phyloP scores from a whole-genome alignment of 2,329 filamentous ascomycete genomes.

The Aspergillus hiratsukae region DNA sequence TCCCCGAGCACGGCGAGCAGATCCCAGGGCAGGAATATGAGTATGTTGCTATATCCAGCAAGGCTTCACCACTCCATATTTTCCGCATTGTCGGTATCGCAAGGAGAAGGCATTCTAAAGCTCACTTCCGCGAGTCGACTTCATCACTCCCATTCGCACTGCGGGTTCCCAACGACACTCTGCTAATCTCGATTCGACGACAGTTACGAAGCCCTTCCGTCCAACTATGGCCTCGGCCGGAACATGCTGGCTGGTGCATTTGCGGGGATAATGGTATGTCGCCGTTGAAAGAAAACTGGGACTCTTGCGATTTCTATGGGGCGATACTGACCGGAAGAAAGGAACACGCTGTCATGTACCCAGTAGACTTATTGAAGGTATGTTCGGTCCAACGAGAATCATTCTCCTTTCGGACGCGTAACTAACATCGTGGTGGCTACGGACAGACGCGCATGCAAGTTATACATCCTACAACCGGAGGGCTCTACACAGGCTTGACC shows the following conservation, averaged over 20 bases:
- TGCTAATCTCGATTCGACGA: constrained; percentile 22
- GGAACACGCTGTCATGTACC: constrained; percentile 99
- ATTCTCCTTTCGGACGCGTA: background rate
- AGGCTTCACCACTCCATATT: background rate
- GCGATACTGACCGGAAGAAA: constrained; percentile 38
- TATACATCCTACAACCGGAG: constrained; percentile 73
- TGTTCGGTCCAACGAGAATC: constrained; percentile 17
- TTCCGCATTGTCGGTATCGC: background rate
- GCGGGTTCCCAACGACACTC: background rate
- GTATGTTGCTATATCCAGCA: constrained; percentile 28
- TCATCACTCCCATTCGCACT: background rate
- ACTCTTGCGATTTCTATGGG: background rate
- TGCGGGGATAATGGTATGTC: constrained; percentile 83
- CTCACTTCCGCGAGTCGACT: background rate
- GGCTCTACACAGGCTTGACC: constrained; percentile 83
- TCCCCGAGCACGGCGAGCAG: constrained; percentile 39
- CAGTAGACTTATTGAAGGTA: constrained; percentile 96
- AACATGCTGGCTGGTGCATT: constrained; percentile 97
- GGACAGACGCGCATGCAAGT: constrained; percentile 94
- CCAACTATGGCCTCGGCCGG: constrained; percentile 87
- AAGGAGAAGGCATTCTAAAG: background rate
- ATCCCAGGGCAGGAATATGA: constrained; percentile 44
- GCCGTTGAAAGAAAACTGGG: background rate
- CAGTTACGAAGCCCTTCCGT: constrained; percentile 87
- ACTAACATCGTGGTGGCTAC: constrained; percentile 5